These are phyloP conservation scores for Phytopythium mirpurense DNA, from an alignment of 352 stramenopile species.

Conservation along the genomic window DNA sequence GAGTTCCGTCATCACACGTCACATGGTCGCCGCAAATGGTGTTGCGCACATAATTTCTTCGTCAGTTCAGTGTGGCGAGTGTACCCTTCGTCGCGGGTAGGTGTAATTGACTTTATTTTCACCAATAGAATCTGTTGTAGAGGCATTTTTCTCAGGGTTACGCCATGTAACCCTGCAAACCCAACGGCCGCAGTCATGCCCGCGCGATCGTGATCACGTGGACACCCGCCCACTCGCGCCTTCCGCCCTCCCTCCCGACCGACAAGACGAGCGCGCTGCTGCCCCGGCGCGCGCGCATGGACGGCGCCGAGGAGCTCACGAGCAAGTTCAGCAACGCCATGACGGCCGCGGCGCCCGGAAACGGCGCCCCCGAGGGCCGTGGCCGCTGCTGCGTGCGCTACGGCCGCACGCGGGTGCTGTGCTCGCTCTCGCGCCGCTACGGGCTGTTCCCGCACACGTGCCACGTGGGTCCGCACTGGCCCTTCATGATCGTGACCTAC, in stretches of 20 bases:
- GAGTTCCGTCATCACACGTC: background rate
- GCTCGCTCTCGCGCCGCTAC: slow-evolving; percentile 33
- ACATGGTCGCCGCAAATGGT: background rate
- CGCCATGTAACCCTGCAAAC: too few species aligned
- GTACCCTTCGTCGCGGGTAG: background rate
- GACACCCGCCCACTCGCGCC: background rate
- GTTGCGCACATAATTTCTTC: background rate
- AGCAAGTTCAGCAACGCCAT: slow-evolving; percentile 15
- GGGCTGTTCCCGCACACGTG: slow-evolving; percentile 57
- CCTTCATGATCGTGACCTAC: slow-evolving; percentile 75
- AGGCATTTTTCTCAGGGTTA: too few species aligned
- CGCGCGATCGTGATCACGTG: background rate
- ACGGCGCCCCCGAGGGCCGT: slow-evolving; percentile 1
- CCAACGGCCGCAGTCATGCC: too few species aligned
- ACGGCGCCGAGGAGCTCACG: slow-evolving; percentile 12
- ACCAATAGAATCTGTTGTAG: too few species aligned
- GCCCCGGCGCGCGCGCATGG: background rate
- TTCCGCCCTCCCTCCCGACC: background rate
- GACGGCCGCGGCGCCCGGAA: background rate
- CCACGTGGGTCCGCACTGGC: slow-evolving; percentile 68
- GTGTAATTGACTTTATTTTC: background rate
- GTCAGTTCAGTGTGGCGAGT: too few species aligned
- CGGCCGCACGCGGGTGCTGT: slow-evolving; percentile 58
- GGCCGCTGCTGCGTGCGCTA: slow-evolving; percentile 41
- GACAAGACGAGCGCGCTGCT: slow-evolving; percentile 3